Evolutionary conservation across 78 protist genomes (phyloP), one percentile per base, ranked within the genome.

Genomic region (Dictyostelium purpureum): DNA sequence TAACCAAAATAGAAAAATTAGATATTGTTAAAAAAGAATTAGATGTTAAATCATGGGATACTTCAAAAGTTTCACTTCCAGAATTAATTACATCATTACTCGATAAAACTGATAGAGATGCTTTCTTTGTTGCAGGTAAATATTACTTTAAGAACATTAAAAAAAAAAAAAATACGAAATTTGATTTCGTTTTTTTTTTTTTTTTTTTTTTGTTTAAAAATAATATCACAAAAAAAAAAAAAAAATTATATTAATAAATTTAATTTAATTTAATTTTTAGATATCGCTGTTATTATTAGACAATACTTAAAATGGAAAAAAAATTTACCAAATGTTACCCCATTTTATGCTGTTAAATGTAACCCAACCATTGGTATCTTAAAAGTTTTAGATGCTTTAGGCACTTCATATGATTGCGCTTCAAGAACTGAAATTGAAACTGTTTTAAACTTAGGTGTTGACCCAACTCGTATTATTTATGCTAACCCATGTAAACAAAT

Each of bases 401-500:
- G 98, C 10, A 6, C 96, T 24, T 95, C 94, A 40, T 98, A 96
- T 47, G 99, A 98, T 94, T 97, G 98, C 70, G 99, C 99, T 31
- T 33, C 81, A 14, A 33, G 61, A 65, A 88, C 61, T 42, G 99
- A 98, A 57, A 97, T 97, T 52, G 82, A 77, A 38, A 52, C 40
- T 16, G 94, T 77, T 51, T 79, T 94, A 21, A 76, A 31, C 33
- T 6, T 87, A 38, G 98, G 97, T 66, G 93, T 89, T 28, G 70
- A 87, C 24, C 89, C 96, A 59, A 65, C 94, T 26, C 87, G 82
- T 82, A 95, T 98, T 71, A 94, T 98, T 82, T 98, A 79, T 38
- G 99, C 99, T 42, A 95, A 98, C 66, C 99, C 99, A 56, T 96
- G 98, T 98, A 98, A 98, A 93, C 82, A 70, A 52, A 57, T 54